These are phyloP conservation scores for Urtica urens DNA, from an alignment of 306 rosid genomes.

Conservation along the genomic window DNA sequence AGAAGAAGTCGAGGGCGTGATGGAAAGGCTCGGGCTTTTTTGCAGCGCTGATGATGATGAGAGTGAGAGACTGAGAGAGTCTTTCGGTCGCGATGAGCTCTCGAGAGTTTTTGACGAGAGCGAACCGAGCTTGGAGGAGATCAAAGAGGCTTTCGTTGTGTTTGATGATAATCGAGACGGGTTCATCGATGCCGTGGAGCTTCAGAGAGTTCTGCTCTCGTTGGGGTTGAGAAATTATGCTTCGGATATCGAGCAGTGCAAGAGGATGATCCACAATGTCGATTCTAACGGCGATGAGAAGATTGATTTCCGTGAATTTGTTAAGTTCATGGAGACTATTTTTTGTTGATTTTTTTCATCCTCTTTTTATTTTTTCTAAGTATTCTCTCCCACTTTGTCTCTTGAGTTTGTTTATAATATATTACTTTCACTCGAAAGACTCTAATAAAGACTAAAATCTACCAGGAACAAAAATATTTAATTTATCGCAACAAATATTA, in stretches of 20 bases:
- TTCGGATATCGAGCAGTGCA: conserved; percentile 33
- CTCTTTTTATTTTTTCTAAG: no score
- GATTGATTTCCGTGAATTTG: conserved; percentile 66
- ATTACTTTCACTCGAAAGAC: no score
- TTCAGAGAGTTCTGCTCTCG: conserved; percentile 46
- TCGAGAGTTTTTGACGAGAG: conserved; percentile 58
- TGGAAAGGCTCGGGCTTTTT: conserved; percentile 41
- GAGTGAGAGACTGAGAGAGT: conserved; percentile 17
- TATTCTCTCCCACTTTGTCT: no score
- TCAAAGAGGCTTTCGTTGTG: conserved; percentile 78
- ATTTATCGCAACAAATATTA: no score
- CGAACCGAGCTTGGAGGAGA: conserved; percentile 76
- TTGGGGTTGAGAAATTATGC: conserved; percentile 56
- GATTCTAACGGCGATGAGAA: conserved; percentile 57
- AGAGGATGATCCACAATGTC: conserved; percentile 49
- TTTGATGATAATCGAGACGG: conserved; percentile 78
- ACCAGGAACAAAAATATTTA: no score
- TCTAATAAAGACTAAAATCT: no score
- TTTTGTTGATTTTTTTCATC: conserved; percentile 34
- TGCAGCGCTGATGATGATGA: conserved; percentile 44
- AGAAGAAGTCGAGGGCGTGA: conserved; percentile 44
- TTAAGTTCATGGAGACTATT: conserved; percentile 57
- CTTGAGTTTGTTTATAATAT: no score
- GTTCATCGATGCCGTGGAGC: conserved; percentile 55
- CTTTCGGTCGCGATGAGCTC: conserved; percentile 27